These are phyloP conservation scores for Cryptococcus sp. DNA, from an alignment of 1,284 basidiomycete genomes.

Conservation along the genomic window DNA sequence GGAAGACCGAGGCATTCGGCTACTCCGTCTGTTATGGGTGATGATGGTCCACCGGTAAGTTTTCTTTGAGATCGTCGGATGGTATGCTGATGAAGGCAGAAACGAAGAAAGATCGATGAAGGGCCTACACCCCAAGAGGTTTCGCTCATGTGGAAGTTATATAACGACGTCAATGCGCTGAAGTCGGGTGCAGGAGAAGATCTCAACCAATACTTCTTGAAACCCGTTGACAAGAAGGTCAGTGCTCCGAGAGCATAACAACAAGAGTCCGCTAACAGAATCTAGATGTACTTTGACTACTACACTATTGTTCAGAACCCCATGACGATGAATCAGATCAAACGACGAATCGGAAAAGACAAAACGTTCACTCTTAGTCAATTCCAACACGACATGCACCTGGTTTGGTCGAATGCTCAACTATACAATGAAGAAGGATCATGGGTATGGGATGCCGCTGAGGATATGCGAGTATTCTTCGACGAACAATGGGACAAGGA, in stretches of 20 bases:
- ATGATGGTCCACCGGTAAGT: conserved; percentile 36
- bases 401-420: conserved; percentile 91
- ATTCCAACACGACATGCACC: conserved; percentile 71
- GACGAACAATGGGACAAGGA: conserved; percentile 52
- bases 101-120: conserved; percentile 34
- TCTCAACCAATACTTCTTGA: conserved; percentile 77
- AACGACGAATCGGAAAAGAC: conserved; percentile 69
- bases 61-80: not conserved
- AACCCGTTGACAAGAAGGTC: conserved; percentile 69
- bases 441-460: conserved; percentile 89
- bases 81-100: conserved; percentile 14
- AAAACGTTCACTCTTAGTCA: conserved; percentile 70
- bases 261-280: not conserved
- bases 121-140: conserved; percentile 11
- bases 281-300: conserved; percentile 84
- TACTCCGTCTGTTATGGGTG: conserved; percentile 33
- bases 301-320: conserved; percentile 68
- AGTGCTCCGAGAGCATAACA: conserved; percentile 14
- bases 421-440: conserved; percentile 68
- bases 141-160: conserved; percentile 51
- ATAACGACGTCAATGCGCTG: conserved; percentile 52
- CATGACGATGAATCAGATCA: conserved; percentile 81
- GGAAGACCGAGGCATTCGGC: conserved; percentile 36
- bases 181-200: conserved; percentile 60
- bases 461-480: conserved; percentile 84